phyloP scores from a whole-genome alignment of 106 monocot genomes.

The Iris macrosiphon region DNA sequence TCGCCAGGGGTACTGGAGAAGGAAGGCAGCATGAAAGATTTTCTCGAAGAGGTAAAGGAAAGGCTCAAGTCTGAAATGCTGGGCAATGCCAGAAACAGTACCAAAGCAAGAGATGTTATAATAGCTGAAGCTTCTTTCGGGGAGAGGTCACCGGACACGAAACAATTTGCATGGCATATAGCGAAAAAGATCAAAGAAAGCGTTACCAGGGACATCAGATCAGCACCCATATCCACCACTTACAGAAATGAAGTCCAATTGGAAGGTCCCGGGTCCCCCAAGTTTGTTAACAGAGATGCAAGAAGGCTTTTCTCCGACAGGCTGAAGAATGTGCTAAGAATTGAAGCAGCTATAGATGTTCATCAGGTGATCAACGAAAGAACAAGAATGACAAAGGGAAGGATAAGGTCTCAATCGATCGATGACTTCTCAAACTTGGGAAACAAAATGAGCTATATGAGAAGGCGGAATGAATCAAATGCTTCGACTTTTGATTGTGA shows the following conservation, averaged over 20 bases:
- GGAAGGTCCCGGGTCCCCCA: slow-evolving; percentile 20
- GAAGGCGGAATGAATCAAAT: slow-evolving; percentile 29
- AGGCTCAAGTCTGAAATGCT: slow-evolving; percentile 65
- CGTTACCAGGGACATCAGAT: slow-evolving; percentile 35
- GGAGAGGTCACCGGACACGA: slow-evolving; percentile 25
- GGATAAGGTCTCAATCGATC: slow-evolving; percentile 21
- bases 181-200: slow-evolving; percentile 68
- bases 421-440: slow-evolving; percentile 26
- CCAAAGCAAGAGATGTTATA: neutral
- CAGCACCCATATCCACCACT: slow-evolving; percentile 33
- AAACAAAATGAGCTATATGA: slow-evolving; percentile 17
- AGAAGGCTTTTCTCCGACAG: slow-evolving; percentile 46
- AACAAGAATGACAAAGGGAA: slow-evolving; percentile 15
- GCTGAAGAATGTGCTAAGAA: slow-evolving; percentile 42
- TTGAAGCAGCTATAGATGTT: slow-evolving; percentile 29
- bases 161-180: slow-evolving; percentile 38
- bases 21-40: slow-evolving; percentile 49
- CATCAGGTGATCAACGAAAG: slow-evolving; percentile 8
- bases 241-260: slow-evolving; percentile 22
- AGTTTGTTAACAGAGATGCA: slow-evolving; percentile 35
- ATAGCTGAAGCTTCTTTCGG: slow-evolving; percentile 7
- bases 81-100: slow-evolving; percentile 33
- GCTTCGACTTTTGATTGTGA: slow-evolving; percentile 36
- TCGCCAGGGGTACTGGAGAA: slow-evolving; percentile 34
- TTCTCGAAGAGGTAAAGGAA: slow-evolving; percentile 83